A percentile compares a stretch with the other conserved stretches of the same genome.
Evolutionary conservation across 306 rosid species (phyloP).

Genomic region (Crotalaria pallida): DNA sequence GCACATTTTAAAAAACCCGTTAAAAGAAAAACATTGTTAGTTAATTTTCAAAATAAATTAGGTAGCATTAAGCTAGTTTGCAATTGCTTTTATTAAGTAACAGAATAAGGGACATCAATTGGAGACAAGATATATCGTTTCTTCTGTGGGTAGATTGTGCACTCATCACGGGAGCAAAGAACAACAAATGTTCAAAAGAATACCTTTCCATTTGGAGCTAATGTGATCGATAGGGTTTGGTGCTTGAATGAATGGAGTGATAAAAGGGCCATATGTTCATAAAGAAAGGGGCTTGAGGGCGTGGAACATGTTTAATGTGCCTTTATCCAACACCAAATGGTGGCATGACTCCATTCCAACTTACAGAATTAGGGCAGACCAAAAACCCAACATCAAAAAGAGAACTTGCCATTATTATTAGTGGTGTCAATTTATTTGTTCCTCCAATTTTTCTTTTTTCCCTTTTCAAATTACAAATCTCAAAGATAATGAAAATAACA

Average conservation of each 20-base stretch:
- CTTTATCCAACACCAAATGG: conserved; percentile 28
- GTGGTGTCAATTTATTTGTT: background rate
- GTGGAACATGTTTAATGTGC: background rate
- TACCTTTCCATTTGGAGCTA: background rate
- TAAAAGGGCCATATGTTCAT: background rate
- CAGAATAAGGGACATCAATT: background rate
- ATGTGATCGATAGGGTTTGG: background rate
- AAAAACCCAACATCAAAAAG: background rate
- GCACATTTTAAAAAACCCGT: no score
- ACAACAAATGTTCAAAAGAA: background rate
- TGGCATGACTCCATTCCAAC: conserved; percentile 18
- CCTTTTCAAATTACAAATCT: background rate
- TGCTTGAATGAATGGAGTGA: background rate
- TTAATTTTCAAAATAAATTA: no score
- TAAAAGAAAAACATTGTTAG: no score
- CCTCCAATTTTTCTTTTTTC: background rate
- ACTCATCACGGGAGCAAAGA: background rate
- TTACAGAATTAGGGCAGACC: background rate
- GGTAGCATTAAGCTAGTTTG: background rate
- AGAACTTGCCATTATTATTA: background rate
- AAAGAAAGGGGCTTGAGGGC: background rate
- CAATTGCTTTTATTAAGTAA: background rate
- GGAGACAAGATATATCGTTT: background rate
- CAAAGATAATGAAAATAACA: background rate
- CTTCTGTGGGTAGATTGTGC: background rate